Evolutionary conservation across 306 rosid genomes (phyloP), one percentile per base, ranked within the genome.

Genomic region (Glycyrrhiza uralensis): DNA sequence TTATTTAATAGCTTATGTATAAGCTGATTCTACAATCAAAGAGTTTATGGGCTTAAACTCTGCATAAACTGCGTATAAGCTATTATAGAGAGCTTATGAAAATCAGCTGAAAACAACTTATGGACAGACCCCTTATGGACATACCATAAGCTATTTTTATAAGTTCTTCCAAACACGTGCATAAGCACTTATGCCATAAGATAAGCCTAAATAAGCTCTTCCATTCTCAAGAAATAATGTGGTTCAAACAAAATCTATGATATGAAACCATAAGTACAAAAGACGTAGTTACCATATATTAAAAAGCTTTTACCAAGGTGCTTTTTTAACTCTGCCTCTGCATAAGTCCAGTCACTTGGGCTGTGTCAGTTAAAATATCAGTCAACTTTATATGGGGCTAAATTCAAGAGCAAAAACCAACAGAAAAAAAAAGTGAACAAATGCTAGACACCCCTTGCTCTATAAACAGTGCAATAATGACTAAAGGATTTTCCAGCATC

Each of bases 281-380:
- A 41, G 20, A 68, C 26, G 33, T 46, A 79, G 63, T 44, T 75
- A 91, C 97, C 96, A 79, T 87, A 86, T 20, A 91, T 82, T 74
- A 94, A 76, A 68, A 85, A 87, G 75, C 84, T 87, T 82, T 79
- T 86, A 49, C 96, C 97, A 7, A 91, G 90, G 35, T 84, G 87
- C 81, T 49, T 82, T 76, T 84, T 84, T 70, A 91, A 78, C 80
- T 94, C 97, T 6, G 87, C 87, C 85, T 94, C 97, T 22, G 83
- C 85, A 61, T 94, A 94, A 3, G 79, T 80, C 98, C 98, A 94
- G 68, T 94, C 98, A 62, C 83, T 75, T 56, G 95, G 84, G 89
- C 98, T 94, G 87, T 78, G 72, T 39, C 66, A 86, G 73, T 66
- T 73, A 63, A 61, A 29, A 66, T 29, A 81, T 69, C 63, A 81